phyloP scores from a whole-genome alignment of 2,329 filamentous ascomycete species.

The Colletotrichum endophyticum region DNA sequence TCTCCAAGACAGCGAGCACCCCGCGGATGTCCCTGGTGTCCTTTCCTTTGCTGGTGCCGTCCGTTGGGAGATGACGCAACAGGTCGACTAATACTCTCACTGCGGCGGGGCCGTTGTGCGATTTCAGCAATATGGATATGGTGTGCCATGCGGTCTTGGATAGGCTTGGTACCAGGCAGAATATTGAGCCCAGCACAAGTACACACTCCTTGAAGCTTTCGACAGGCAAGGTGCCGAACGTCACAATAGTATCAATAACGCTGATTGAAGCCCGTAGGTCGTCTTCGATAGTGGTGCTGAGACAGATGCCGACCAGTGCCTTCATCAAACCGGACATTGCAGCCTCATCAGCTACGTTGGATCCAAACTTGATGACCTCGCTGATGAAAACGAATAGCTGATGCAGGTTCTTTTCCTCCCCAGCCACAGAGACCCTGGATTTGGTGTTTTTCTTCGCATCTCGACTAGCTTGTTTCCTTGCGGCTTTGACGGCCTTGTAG shows the following conservation, averaged over 20 bases:
- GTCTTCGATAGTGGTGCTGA: slow-evolving; percentile 66
- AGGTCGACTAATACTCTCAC: slow-evolving; percentile 70
- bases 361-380: slow-evolving; percentile 78
- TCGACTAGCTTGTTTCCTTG: slow-evolving; percentile 53
- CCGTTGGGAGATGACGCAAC: slow-evolving; percentile 52
- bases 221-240: slow-evolving; percentile 71
- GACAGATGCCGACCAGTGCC: slow-evolving; percentile 69
- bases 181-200: slow-evolving; percentile 74
- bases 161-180: slow-evolving; percentile 66
- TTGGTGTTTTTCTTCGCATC: slow-evolving; percentile 42
- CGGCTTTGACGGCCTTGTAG: slow-evolving; percentile 57
- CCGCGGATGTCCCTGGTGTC: slow-evolving; percentile 65
- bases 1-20: slow-evolving; percentile 66
- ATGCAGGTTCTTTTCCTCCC: slow-evolving; percentile 66
- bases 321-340: slow-evolving; percentile 67
- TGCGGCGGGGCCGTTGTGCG: slow-evolving; percentile 74
- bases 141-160: slow-evolving; percentile 73
- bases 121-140: slow-evolving; percentile 72
- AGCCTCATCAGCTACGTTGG: slow-evolving; percentile 68
- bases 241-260: slow-evolving; percentile 74
- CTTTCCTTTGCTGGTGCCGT: slow-evolving; percentile 51
- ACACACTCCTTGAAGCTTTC: slow-evolving; percentile 69
- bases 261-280: slow-evolving; percentile 72
- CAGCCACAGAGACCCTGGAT: slow-evolving; percentile 42
- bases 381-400: slow-evolving; percentile 69